Evolutionary conservation across 2,329 filamentous ascomycete genomes (phyloP).

Genomic region (Hymenotorrendiella dingleyae): DNA sequence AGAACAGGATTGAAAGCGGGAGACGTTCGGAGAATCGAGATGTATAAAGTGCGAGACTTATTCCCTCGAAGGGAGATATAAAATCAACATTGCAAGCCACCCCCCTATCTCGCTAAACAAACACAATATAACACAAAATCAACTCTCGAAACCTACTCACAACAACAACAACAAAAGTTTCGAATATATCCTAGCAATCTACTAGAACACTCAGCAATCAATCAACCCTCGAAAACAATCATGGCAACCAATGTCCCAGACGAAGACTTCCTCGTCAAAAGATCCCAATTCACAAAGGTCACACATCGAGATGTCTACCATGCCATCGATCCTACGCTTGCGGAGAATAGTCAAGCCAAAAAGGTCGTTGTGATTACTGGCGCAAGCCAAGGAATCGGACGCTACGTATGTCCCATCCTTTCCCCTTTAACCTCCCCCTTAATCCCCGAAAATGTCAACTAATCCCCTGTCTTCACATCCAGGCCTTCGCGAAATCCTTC

Average conservation of each 20-base stretch:
- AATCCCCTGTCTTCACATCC: no score
- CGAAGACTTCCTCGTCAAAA: neutral
- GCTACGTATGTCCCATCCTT: conserved; percentile 1
- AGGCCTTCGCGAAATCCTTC: conserved; percentile 14
- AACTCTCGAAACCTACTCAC: neutral
- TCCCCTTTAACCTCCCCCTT: neutral
- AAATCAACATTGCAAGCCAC: no score
- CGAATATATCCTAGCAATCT: no score
- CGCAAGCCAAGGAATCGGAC: conserved; percentile 34
- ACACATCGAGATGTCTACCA: conserved; percentile 35
- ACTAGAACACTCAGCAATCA: no score
- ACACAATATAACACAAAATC: neutral
- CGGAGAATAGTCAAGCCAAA: conserved; percentile 30
- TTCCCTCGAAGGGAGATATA: no score
- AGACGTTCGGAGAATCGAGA: no score
- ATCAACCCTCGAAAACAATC: no score
- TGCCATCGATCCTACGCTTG: conserved; percentile 33
- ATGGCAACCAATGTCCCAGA: no score
- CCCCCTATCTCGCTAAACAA: no score
- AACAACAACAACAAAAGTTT: neutral
- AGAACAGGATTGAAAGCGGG: no score
- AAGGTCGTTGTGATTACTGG: conserved; percentile 33
- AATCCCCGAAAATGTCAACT: neutral
- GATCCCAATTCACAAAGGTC: conserved; percentile 29
- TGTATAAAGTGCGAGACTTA: no score